Evolutionary conservation across 2,329 filamentous ascomycete genomes (phyloP).

Genomic region (Microdochium nivale): DNA sequence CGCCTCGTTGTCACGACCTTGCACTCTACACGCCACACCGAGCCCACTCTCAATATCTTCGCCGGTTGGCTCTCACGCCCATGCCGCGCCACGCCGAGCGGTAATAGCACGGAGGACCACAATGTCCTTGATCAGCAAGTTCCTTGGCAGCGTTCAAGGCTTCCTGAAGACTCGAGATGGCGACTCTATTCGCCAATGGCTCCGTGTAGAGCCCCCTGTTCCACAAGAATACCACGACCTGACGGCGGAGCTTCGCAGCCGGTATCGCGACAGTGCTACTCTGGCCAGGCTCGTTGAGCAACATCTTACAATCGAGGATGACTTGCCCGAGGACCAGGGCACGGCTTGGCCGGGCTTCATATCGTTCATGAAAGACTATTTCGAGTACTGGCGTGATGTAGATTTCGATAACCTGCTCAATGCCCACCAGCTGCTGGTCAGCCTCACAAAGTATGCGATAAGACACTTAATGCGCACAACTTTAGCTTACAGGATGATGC

Average conservation of each 20-base stretch:
- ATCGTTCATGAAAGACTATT: slow-evolving; percentile 72
- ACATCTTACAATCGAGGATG: slow-evolving; percentile 55
- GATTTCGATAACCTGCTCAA: slow-evolving; percentile 66
- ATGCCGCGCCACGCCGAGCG: slow-evolving; percentile 1
- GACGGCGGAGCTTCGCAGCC: slow-evolving; percentile 53
- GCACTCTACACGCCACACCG: not conserved
- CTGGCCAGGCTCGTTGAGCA: slow-evolving; percentile 57
- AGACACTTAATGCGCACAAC: not conserved
- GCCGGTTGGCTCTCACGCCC: not conserved
- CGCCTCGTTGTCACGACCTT: not conserved
- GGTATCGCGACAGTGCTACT: slow-evolving; percentile 43
- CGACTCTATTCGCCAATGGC: slow-evolving; percentile 55
- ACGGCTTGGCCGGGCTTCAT: slow-evolving; percentile 70
- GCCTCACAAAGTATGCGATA: slow-evolving; percentile 60
- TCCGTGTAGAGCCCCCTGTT: slow-evolving; percentile 67
- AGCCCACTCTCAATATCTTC: not conserved
- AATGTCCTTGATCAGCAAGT: slow-evolving; percentile 60
- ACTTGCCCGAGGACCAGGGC: slow-evolving; percentile 53
- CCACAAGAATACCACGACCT: slow-evolving; percentile 60
- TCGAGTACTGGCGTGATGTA: slow-evolving; percentile 73
- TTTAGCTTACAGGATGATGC: not conserved
- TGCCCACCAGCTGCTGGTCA: slow-evolving; percentile 67
- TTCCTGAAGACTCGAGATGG: slow-evolving; percentile 58
- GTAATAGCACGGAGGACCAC: slow-evolving; percentile 4
- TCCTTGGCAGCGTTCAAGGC: slow-evolving; percentile 54